Evolutionary conservation across 2,329 filamentous ascomycete species (phyloP).

Genomic region (Zopfia rhizophila): DNA sequence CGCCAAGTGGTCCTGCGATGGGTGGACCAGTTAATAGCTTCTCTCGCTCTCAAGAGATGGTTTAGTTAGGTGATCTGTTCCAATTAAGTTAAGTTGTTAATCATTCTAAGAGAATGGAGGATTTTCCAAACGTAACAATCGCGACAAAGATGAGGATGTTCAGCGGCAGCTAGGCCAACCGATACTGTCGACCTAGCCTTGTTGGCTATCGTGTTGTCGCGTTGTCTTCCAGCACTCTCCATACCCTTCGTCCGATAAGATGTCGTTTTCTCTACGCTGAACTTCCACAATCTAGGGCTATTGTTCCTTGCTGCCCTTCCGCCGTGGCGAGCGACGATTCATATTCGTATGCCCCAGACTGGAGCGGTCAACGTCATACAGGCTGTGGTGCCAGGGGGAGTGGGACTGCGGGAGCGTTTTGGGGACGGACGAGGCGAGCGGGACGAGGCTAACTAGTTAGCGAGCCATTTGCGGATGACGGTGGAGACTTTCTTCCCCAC

Average conservation of each 20-base stretch:
- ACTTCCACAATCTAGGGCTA: constrained; percentile 3
- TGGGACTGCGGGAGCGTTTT: constrained; percentile 12
- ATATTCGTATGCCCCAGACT: constrained; percentile 9
- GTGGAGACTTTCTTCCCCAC: constrained; percentile 1
- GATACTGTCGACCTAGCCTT: constrained; percentile 7
- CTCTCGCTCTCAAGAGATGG: too few relatives aligned
- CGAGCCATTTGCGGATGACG: background rate
- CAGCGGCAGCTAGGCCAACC: too few relatives aligned
- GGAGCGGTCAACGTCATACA: constrained; percentile 9
- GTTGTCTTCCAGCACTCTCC: constrained; percentile 10
- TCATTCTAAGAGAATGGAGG: too few relatives aligned
- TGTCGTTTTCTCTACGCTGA: constrained; percentile 9
- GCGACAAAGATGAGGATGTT: too few relatives aligned
- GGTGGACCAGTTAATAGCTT: too few relatives aligned
- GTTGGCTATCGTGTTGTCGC: constrained; percentile 13
- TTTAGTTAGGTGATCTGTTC: too few relatives aligned
- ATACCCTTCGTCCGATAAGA: constrained; percentile 17
- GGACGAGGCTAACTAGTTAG: background rate
- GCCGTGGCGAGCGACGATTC: constrained; percentile 6
- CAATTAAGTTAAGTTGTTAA: too few relatives aligned
- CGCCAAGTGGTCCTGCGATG: too few relatives aligned
- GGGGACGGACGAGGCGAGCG: constrained; percentile 3
- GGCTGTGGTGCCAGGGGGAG: constrained; percentile 1
- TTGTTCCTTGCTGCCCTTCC: constrained; percentile 11
- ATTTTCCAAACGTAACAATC: too few relatives aligned